Evolutionary conservation across 768 basidiomycete species (phyloP).

Genomic region (Filobasidium wieringae): DNA sequence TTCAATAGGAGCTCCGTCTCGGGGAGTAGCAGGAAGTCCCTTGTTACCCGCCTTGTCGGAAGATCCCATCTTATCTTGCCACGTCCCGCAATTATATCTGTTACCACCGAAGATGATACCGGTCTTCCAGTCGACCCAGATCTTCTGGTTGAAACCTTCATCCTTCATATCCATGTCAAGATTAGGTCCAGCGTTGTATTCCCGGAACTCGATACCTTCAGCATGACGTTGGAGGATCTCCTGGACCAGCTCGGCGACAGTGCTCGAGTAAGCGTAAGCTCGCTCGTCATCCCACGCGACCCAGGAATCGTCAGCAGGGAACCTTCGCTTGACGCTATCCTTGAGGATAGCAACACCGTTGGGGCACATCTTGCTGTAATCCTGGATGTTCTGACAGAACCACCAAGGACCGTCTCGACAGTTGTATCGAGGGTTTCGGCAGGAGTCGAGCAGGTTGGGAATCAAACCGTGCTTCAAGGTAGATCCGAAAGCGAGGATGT

Average conservation of each 20-base stretch:
- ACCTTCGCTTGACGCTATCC: conserved; percentile 78
- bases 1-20: conserved; percentile 92
- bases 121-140: conserved; percentile 90
- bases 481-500: conserved; percentile 85
- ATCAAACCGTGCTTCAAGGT: conserved; percentile 92
- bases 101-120: conserved; percentile 84
- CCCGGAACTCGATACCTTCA: conserved; percentile 80
- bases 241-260: conserved; percentile 88
- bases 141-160: conserved; percentile 82
- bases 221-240: conserved; percentile 93
- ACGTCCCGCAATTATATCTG: conserved; percentile 40
- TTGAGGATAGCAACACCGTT: conserved; percentile 68
- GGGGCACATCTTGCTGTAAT: conserved; percentile 72
- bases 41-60: conserved; percentile 82
- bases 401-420: conserved; percentile 92
- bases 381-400: conserved; percentile 98
- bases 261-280: conserved; percentile 70
- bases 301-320: conserved; percentile 89
- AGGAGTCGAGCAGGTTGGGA: conserved; percentile 86
- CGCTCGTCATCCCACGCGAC: conserved; percentile 75
- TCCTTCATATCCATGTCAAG: conserved; percentile 96
- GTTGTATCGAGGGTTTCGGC: conserved; percentile 75
- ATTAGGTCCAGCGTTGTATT: conserved; percentile 90
- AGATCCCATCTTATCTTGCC: conserved; percentile 87
- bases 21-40: conserved; percentile 86